Evolutionary conservation across 73 alveolate genomes (phyloP).

Genomic region (Paraurostyla sp.): DNA sequence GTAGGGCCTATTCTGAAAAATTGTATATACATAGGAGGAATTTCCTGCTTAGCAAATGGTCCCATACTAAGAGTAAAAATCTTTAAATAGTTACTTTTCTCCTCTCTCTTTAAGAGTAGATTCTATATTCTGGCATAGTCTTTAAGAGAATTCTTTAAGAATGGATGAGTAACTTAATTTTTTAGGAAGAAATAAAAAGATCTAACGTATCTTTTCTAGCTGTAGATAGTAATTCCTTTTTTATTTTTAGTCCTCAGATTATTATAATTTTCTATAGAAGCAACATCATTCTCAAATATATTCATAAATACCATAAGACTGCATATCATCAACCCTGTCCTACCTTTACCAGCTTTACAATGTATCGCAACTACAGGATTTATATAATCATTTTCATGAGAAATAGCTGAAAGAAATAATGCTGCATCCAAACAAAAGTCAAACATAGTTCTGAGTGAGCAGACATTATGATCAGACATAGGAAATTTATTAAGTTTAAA

Average conservation of each 20-base stretch:
- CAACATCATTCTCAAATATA: slow-evolving; percentile 77
- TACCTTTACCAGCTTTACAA: slow-evolving; percentile 96
- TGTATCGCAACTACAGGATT: slow-evolving; percentile 79
- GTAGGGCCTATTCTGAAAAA: too few relatives aligned
- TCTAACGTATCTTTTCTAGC: slow-evolving; percentile 39
- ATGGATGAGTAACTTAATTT: not conserved
- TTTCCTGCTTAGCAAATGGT: not conserved
- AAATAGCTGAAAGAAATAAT: slow-evolving; percentile 65
- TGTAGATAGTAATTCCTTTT: slow-evolving; percentile 36
- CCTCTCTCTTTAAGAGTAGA: not conserved
- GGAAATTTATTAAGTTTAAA: slow-evolving; percentile 58
- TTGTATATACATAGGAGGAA: slow-evolving; percentile 17
- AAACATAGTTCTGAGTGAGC: slow-evolving; percentile 72
- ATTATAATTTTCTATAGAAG: slow-evolving; percentile 86
- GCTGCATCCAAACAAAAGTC: slow-evolving; percentile 81
- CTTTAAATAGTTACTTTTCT: not conserved
- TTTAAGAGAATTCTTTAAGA: not conserved
- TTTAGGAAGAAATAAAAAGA: slow-evolving; percentile 39
- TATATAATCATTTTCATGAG: not conserved
- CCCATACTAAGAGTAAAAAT: not conserved
- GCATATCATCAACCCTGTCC: slow-evolving; percentile 91
- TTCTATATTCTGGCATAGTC: not conserved
- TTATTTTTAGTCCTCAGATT: slow-evolving; percentile 71
- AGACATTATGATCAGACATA: slow-evolving; percentile 78
- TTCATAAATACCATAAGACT: slow-evolving; percentile 80